Evolutionary conservation across 257 asterid genomes (phyloP), one percentile per base, ranked within the genome.

Genomic region (Plantago elongata): DNA sequence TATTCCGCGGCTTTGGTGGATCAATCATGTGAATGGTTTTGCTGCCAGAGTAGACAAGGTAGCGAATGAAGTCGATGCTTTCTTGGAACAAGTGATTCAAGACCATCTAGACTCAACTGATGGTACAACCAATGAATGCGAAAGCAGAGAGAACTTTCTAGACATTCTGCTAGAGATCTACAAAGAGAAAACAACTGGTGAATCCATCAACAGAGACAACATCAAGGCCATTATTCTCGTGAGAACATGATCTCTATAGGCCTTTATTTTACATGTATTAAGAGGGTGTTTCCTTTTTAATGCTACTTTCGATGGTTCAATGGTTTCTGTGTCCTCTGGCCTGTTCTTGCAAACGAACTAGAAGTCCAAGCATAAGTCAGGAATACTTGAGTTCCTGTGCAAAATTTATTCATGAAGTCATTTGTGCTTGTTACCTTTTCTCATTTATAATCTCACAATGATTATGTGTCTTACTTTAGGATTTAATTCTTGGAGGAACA

Each of bases 221-320:
- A 62, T 74, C 66, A 69, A 74, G 69, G 75, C 75, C 13, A 61
- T 74, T 15, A 3, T 54, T 29, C 40, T 69, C 72, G 40, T 54
- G 60, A 29, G 37, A 22, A 10, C 15, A 4, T 12, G 9, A 18
- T 30, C 17, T 3, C 2, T 9, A 13, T 11, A 7, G 2, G 45
- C 12, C 5, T 0, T 54, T 42, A 22, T 22, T 22, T 15, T 5
- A 17, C 17, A 11, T 14, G 15, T 51, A 51, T 11, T 5, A 51
- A 29, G 27, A 2, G 27, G 27, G 27, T 2, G 27, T 22, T 22
- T 22, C 27, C 27, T 22, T 22, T 22, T 22, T 22, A 22, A 22
- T 22, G 27, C 27, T 22, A 22, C 27, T 22, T 22, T 22, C 27
- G 27, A 22, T 2, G 27, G 27, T 22, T 22, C 27, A 22, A 1